Base-by-base conservation (phyloP, 2,329 filamentous ascomycete species). In the Alternaria novae-zelandiae region DNA sequence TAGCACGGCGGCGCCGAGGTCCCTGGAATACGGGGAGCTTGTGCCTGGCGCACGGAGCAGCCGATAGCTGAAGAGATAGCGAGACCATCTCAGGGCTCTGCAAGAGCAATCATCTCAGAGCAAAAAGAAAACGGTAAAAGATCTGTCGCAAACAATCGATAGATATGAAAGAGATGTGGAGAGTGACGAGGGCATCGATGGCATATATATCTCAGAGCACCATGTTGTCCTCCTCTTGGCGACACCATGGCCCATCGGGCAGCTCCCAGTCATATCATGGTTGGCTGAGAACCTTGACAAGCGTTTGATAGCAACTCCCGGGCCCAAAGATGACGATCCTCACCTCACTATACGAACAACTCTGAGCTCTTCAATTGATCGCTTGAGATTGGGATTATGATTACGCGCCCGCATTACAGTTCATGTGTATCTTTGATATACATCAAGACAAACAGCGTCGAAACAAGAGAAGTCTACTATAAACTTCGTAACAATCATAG, bases 211-310 rank as follows among this genome's bases (percentile, higher is more conserved):
- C 28, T 23, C 49, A 36, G 49, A 51, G 49, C 49, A 51, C 49
- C 49, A 51, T 51, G 49, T 32, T 51, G 49, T 32, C 49, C 49
- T 32, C 49, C 49, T 51, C 49, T 51, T 51, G 49, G 49, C 49
- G 49, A 15, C 49, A 51, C 47, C 28, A 51, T 21, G 47, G 47
- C 47, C n/a, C 13, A 26, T 50, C 11, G 47, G 47, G 26, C 7
- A 30, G n/a, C 25, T 50, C 11, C 25, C 25, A 2, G 26, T 6
- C n/a, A 50, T 20, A 17, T 28, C 8, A 20, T 30, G 46, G 25
- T 17, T 20, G 13, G 25, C 26, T 10, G 23, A 17, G 25, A 26
- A 26, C 46, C 25, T 50, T 20, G 25, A 50, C n/a, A 28, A 13
- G 25, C 2, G n/a, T 15, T 30, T 11, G 28, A 30, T 20, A 20